phyloP scores from a whole-genome alignment of 176 grass and related monocot genomes.

The Hordeum marinum region DNA sequence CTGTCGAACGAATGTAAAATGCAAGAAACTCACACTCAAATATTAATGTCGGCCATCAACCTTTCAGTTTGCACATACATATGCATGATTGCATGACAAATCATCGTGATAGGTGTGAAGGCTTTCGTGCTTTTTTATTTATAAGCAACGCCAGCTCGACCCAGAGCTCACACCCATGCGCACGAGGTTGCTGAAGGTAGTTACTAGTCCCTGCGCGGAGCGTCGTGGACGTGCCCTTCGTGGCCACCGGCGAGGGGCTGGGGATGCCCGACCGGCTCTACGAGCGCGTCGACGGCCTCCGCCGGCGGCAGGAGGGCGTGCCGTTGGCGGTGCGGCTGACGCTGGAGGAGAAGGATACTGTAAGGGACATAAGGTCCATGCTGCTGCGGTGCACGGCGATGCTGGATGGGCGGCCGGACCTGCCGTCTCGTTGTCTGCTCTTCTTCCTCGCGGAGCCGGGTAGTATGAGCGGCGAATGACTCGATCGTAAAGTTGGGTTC shows the following conservation, averaged over 20 bases:
- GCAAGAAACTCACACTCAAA: no score
- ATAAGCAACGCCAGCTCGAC: no score
- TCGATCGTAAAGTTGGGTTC: background rate
- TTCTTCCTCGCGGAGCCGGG: background rate
- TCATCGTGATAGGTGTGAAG: no score
- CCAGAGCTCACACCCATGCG: no score
- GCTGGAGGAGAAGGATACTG: background rate
- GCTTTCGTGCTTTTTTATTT: no score
- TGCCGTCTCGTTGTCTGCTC: background rate
- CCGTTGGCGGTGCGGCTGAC: background rate
- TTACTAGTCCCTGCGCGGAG: background rate
- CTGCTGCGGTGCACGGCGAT: conserved; percentile 19
- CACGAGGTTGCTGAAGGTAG: no score
- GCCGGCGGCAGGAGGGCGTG: background rate
- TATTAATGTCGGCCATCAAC: no score
- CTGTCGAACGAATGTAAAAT: no score
- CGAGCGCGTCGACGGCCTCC: background rate
- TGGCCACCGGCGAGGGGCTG: background rate
- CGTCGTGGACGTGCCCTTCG: background rate
- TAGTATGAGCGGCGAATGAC: background rate
- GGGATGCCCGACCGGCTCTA: background rate
- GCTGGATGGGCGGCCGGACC: background rate
- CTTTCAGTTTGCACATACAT: no score
- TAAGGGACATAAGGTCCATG: background rate
- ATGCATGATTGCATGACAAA: no score